Evolutionary conservation across 208 protist species (phyloP), one percentile per base, ranked within the genome.

Genomic region (Trypanosoma mega): DNA sequence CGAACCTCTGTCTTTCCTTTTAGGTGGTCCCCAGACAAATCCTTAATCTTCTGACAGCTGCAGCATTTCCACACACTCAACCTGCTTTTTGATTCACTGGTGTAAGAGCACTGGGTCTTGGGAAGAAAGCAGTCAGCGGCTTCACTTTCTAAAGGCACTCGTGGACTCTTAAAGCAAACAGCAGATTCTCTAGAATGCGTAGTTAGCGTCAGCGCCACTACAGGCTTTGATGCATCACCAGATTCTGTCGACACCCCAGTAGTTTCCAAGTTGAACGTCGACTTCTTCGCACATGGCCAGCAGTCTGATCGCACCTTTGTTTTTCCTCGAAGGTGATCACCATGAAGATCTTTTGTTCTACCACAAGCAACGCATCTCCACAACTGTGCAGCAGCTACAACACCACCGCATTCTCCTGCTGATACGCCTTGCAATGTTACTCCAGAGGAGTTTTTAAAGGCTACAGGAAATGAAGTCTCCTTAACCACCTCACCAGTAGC

Each of bases 211-310:
- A 6, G 8, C 34, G 6, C 34, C 34, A 39, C 6, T 39, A 16
- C 34, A 39, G 34, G 34, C 34, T 39, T 39, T 6, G 34, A 16
- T 39, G 34, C 34, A 50, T 16, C 21, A 20, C n/a, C 23, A 48
- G 8, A 1, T 5, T 9, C 43, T 23, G 24, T 41, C 30, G 27
- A 50, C 43, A 37, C 44, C 14, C 31, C 45, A 43, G 30, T n/a
- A 31, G 4, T 34, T 3, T n/a, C 54, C 11, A 68, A 63, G 29
- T 46, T 11, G 54, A 81, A 85, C 1, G 30, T 68, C 9, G 56
- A 43, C 65, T 85, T 85, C 43, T 73, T 76, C 7, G 65, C 78
- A 64, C 78, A 85, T 5, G 78, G 70, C 74, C 74, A 80, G 57
- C 78, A 85, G 45, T 85, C 78, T 24, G 74, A 78, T 18, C 78